Base-by-base conservation (phyloP, 176 grass and related monocot species). In the Musa itinerans region DNA sequence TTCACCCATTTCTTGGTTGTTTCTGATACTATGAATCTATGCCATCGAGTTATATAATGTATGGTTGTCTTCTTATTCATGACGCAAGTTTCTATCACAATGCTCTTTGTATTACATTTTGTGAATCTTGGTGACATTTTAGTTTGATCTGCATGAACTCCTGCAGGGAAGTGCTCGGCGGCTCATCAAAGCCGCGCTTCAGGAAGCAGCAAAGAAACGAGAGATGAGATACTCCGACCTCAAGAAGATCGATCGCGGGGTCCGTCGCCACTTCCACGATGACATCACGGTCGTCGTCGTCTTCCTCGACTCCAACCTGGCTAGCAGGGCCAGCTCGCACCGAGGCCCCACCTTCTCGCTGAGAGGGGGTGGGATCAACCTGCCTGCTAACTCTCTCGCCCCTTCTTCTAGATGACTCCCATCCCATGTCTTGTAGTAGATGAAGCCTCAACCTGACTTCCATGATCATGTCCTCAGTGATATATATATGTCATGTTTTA, bases 141-240 rank as follows among this genome's bases (percentile, higher is more conserved):
- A 49, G 29, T 64, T 52, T 51, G 10, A 51, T 22, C 25, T 3
- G 19, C 22, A 76, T 50, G 34, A 23, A 62, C 29, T 69, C 66
- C 27, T 54, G 8, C 78, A 80, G 78, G 78, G 78, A 53, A 80
- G 12, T 54, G 78, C 78, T 26, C 78, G 78, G 69, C 71, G 78
- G 48, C 56, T 80, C 6, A 1, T 80, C 15, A 80, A 73, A 64
- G 78, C 78, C 21, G 78, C 58, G 25, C 68, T 80, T 48, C 78
- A 73, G 4, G 69, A 80, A 63, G 78, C 78, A 50, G 78, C 78
- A 1, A 80, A 52, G 69, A 80, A 80, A 59, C 63, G 78, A 24
- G 78, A 80, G 57, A 80, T 80, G 78, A 72, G 78, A 70, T 80
- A 80, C 57, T 73, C 78, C 13, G 78, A 80, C 59, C 78, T 80